Conservation (phyloP, 2,329 filamentous ascomycete species). For the Colletotrichum horii region DNA sequence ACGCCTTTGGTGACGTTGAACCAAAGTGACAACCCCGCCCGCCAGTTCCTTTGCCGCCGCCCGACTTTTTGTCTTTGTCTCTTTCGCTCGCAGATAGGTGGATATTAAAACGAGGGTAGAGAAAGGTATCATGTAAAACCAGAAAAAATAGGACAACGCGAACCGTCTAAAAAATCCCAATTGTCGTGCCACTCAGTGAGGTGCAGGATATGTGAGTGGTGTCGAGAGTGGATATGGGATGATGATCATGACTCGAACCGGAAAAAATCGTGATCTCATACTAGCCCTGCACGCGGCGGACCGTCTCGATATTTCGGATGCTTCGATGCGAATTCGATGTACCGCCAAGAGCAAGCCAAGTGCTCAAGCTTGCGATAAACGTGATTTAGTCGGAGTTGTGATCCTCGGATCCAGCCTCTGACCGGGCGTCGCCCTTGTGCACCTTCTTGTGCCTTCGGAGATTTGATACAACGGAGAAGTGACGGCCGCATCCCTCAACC, state of each 20-base stretch:
- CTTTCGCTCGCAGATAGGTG: conserved; percentile 21
- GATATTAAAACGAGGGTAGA: conserved; percentile 23
- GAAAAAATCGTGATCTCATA: conserved; percentile 22
- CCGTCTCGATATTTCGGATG: neutral
- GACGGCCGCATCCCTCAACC: conserved; percentile 90
- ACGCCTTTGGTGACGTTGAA: conserved; percentile 9
- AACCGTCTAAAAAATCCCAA: conserved; percentile 11
- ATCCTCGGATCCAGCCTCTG: conserved; percentile 68
- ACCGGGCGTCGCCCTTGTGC: conserved; percentile 78
- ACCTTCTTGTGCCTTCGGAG: conserved; percentile 94
- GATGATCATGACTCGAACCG: conserved; percentile 20
- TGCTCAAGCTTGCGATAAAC: neutral
- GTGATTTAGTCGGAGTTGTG: conserved; percentile 60
- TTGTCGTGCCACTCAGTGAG: neutral
- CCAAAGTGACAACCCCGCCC: conserved; percentile 14
- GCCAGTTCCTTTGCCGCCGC: conserved; percentile 1
- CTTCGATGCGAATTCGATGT: neutral
- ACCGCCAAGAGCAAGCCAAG: neutral
- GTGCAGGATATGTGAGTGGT: neutral
- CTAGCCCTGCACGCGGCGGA: neutral
- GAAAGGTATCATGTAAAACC: conserved; percentile 18
- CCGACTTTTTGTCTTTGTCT: conserved; percentile 19
- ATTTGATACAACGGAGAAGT: conserved; percentile 98
- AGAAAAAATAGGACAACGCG: neutral
- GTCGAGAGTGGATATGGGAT: conserved; percentile 8